These are phyloP conservation scores for Monilinia fructicola DNA, from an alignment of 2,329 filamentous ascomycete genomes.

Conservation along the genomic window DNA sequence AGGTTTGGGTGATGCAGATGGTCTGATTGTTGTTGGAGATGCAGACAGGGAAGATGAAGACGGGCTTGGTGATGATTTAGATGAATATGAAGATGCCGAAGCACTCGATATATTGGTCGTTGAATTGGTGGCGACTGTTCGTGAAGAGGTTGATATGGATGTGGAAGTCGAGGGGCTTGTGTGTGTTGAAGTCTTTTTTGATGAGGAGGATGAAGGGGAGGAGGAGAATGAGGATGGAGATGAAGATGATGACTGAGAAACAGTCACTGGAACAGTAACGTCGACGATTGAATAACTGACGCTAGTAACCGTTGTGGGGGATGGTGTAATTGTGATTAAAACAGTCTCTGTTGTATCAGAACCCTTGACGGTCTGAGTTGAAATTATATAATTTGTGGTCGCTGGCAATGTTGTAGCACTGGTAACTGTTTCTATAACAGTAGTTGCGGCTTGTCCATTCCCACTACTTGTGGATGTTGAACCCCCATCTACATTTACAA, in stretches of 20 bases:
- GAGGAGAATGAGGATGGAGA: slow-evolving; percentile 10
- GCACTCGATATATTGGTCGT: neutral
- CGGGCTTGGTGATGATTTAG: neutral
- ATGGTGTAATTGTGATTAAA: slow-evolving; percentile 34
- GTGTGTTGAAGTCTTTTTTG: slow-evolving; percentile 19
- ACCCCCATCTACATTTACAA: slow-evolving; percentile 42
- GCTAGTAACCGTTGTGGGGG: slow-evolving; percentile 30
- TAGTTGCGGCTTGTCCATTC: slow-evolving; percentile 23
- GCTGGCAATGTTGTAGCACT: slow-evolving; percentile 30
- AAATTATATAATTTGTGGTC: slow-evolving; percentile 27
- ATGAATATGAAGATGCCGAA: neutral
- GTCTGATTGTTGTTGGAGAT: neutral
- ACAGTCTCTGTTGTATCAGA: slow-evolving; percentile 35
- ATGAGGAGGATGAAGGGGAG: slow-evolving; percentile 20
- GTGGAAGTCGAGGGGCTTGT: slow-evolving; percentile 12
- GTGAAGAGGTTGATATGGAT: slow-evolving; percentile 12
- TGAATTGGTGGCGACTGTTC: neutral
- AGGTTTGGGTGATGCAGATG: neutral
- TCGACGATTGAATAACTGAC: slow-evolving; percentile 38
- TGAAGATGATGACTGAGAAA: slow-evolving; percentile 24
- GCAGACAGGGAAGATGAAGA: slow-evolving; percentile 1
- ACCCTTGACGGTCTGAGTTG: slow-evolving; percentile 34
- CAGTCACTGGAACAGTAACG: slow-evolving; percentile 32
- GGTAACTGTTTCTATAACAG: slow-evolving; percentile 35
- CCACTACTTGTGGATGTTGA: slow-evolving; percentile 26